Evolutionary conservation across 225 moss, liverwort and hornwort genomes (phyloP).

Genomic region (Straminergon stramineum): DNA sequence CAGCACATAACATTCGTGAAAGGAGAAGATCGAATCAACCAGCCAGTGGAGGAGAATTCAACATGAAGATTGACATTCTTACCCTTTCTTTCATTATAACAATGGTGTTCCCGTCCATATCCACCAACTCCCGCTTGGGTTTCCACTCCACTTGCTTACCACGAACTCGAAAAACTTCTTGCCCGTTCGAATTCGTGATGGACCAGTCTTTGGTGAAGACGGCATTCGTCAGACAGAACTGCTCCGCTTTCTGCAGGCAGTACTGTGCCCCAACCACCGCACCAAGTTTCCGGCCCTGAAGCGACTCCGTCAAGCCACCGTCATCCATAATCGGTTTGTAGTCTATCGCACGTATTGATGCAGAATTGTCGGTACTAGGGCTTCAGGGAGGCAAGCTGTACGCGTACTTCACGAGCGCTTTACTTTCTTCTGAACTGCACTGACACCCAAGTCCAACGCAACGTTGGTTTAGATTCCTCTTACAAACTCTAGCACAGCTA

Average conservation of each 20-base stretch:
- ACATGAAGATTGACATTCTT: not conserved
- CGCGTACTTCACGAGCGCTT: not conserved
- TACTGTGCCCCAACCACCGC: slow-evolving; percentile 25
- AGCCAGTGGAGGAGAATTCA: not conserved
- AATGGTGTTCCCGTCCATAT: slow-evolving; percentile 7
- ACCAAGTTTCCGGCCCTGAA: not conserved
- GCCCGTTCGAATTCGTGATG: slow-evolving; percentile 10
- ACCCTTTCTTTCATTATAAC: slow-evolving; percentile 23
- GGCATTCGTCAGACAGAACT: slow-evolving; percentile 14
- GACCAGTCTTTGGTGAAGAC: slow-evolving; percentile 20
- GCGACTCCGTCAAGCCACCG: not conserved
- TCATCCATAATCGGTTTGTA: not conserved
- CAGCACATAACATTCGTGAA: not conserved
- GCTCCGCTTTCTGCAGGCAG: slow-evolving; percentile 8
- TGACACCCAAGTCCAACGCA: not conserved
- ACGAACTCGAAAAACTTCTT: slow-evolving; percentile 14
- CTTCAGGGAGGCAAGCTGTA: not conserved
- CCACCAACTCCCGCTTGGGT: slow-evolving; percentile 21
- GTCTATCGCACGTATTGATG: not conserved
- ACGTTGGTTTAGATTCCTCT: not conserved
- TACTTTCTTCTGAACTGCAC: not conserved
- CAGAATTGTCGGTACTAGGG: not conserved
- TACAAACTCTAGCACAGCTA: not conserved
- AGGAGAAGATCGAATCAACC: not conserved
- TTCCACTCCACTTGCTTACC: not conserved